Evolutionary conservation across 2,329 filamentous ascomycete genomes (phyloP), one percentile per base, ranked within the genome.

Genomic region (Endocalyx cinctus): DNA sequence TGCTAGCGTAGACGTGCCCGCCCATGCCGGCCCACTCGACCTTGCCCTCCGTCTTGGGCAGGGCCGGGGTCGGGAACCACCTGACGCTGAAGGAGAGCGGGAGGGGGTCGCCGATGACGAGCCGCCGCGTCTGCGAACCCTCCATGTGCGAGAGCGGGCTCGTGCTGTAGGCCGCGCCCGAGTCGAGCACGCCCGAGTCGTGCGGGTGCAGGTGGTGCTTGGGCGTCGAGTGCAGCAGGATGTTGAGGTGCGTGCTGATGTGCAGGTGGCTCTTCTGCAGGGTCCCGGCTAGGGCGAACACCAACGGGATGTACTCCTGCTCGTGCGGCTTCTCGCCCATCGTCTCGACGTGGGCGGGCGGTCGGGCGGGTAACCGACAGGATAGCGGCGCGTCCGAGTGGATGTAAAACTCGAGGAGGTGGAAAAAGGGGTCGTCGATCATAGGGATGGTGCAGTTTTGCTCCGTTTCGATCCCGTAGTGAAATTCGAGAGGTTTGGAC

Each of bases 381-480:
- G 87, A 81, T 31, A 97, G 72, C 8, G 92, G 92, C 13, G 88
- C 89, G 63, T 98, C 92, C 67, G 84, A 88, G 72, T 97, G 92
- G 59, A 97, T 82, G 72, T 97, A 97, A 73, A 96, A 97, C 66
- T 97, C 86, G 66, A 90, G 82, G 32, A 90, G 75, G 63, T 92
- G 86, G 70, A 87, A 92, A 70, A 89, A 83, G 25, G 83, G 76
- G 57, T 90, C 86, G 51, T 75, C 72, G 50, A 90, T 72, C 63
- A 85, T 74, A 54, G 82, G 69, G 50, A 92, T 80, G 35, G 86
- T 92, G 69, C 86, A 92, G 66, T 90, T 90, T 48, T 87, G 64
- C 57, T 94, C 88, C 63, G 64, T 66, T 57, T 90, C 86, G 47
- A 84, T 64, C 58, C 89, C 89, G 66, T 95, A 97, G 59, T 78